Evolutionary conservation across 176 grass and related monocot genomes (phyloP).

Genomic region (Rhynchospora breviuscula): DNA sequence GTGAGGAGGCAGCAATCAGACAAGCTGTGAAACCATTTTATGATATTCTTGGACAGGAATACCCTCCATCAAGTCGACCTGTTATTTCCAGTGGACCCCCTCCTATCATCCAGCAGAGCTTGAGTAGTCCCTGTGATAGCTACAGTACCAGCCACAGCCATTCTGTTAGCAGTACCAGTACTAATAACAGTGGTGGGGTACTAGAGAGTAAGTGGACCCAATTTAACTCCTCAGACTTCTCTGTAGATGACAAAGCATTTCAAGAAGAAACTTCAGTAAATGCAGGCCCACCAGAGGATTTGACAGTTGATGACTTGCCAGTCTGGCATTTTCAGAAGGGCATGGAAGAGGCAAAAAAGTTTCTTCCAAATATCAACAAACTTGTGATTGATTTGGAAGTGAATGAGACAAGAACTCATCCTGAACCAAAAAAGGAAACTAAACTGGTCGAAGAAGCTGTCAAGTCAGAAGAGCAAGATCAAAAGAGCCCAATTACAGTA

Average conservation of each 20-base stretch:
- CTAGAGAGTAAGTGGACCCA: conserved; percentile 17
- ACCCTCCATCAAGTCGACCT: background rate
- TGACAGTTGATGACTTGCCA: background rate
- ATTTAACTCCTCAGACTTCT: conserved; percentile 9
- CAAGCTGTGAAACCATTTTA: conserved; percentile 19
- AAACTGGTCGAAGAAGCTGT: background rate
- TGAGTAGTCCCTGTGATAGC: conserved; percentile 15
- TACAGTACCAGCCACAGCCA: background rate
- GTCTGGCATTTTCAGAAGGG: conserved; percentile 26
- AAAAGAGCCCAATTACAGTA: background rate
- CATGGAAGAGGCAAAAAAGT: conserved; percentile 27
- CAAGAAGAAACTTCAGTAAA: background rate
- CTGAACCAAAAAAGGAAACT: conserved; percentile 18
- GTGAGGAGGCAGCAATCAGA: conserved; percentile 22
- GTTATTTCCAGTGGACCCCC: background rate
- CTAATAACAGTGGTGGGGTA: background rate
- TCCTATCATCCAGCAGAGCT: background rate
- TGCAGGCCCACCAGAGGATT: background rate
- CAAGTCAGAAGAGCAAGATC: conserved; percentile 1
- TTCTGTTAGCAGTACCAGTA: conserved; percentile 21
- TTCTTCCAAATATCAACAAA: conserved; percentile 27
- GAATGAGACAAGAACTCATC: background rate
- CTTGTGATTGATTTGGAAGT: conserved; percentile 22
- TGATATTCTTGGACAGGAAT: conserved; percentile 24
- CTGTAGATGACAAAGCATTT: background rate